These are phyloP conservation scores for Isabelozyma rhagii DNA, from an alignment of 805 yeast species.

Conservation along the genomic window DNA sequence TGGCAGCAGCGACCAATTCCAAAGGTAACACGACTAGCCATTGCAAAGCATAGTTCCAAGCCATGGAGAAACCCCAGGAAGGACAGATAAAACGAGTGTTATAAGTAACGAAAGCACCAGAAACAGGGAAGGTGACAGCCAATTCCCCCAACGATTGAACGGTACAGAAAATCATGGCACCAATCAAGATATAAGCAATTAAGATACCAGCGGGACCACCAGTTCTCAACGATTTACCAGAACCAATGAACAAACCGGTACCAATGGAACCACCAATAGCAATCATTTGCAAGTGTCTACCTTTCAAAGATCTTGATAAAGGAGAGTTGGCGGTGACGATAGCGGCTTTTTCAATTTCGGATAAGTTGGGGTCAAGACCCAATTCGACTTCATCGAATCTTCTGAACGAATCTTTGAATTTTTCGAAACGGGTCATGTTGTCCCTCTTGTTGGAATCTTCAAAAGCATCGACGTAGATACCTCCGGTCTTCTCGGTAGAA, in stretches of 20 bases:
- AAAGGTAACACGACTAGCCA: slow-evolving; percentile 57
- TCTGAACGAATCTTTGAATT: slow-evolving; percentile 29
- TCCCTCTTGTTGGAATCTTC: slow-evolving; percentile 16
- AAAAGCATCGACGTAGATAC: slow-evolving; percentile 32
- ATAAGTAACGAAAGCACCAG: slow-evolving; percentile 65
- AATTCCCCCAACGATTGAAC: slow-evolving; percentile 61
- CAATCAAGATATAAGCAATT: slow-evolving; percentile 55
- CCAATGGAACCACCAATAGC: slow-evolving; percentile 85
- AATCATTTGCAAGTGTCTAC: slow-evolving; percentile 75
- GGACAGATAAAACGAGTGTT: slow-evolving; percentile 56
- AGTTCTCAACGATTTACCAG: slow-evolving; percentile 55
- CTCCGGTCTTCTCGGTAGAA: slow-evolving; percentile 34
- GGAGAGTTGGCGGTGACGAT: slow-evolving; percentile 48
- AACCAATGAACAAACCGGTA: slow-evolving; percentile 76
- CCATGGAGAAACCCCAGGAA: slow-evolving; percentile 62
- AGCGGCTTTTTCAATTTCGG: slow-evolving; percentile 29
- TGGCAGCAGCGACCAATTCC: slow-evolving; percentile 59
- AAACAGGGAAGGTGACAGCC: slow-evolving; percentile 62
- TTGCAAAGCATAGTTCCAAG: slow-evolving; percentile 49
- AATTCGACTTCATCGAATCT: slow-evolving; percentile 30
- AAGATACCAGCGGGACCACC: slow-evolving; percentile 78
- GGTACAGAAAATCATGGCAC: slow-evolving; percentile 57
- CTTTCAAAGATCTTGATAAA: slow-evolving; percentile 48
- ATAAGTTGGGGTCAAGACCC: slow-evolving; percentile 38
- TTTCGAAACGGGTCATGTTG: slow-evolving; percentile 11